Evolutionary conservation across 805 yeast genomes (phyloP).

Genomic region (Wickerhamomyces queroliae): DNA sequence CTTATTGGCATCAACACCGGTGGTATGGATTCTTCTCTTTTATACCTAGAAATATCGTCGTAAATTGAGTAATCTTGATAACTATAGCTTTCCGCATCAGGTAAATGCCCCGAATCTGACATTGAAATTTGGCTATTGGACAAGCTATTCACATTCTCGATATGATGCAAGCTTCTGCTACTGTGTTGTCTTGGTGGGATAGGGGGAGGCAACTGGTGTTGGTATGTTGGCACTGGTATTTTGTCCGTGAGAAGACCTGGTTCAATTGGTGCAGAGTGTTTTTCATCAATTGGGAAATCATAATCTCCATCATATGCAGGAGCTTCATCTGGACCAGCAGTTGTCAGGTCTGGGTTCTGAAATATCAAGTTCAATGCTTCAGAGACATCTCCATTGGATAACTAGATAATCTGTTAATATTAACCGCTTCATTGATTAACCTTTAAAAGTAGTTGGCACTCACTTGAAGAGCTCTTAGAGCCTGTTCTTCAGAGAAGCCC

Average conservation of each 20-base stretch:
- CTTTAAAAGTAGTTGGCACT: background rate
- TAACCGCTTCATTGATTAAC: no score
- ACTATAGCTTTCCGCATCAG: background rate
- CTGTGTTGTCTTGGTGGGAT: background rate
- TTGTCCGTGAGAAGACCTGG: background rate
- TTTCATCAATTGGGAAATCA: background rate
- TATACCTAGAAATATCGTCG: slow-evolving; percentile 25
- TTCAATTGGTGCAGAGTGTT: background rate
- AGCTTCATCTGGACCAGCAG: background rate
- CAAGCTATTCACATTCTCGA: background rate
- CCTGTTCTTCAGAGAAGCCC: slow-evolving; percentile 35
- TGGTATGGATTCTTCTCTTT: slow-evolving; percentile 19
- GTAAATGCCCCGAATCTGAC: background rate
- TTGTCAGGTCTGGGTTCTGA: slow-evolving; percentile 14
- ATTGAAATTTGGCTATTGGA: background rate
- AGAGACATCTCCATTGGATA: slow-evolving; percentile 25
- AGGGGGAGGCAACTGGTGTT: background rate
- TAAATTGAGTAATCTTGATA: slow-evolving; percentile 18
- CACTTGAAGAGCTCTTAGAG: slow-evolving; percentile 30
- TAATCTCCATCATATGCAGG: background rate
- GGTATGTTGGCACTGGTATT: background rate
- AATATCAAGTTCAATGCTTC: slow-evolving; percentile 33
- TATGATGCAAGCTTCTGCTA: background rate
- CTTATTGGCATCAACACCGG: slow-evolving; percentile 30
- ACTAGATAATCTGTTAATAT: slow-evolving; percentile 1